These are phyloP conservation scores for Piper betle DNA, from an alignment of 164 flowering plant species.

Conservation along the genomic window DNA sequence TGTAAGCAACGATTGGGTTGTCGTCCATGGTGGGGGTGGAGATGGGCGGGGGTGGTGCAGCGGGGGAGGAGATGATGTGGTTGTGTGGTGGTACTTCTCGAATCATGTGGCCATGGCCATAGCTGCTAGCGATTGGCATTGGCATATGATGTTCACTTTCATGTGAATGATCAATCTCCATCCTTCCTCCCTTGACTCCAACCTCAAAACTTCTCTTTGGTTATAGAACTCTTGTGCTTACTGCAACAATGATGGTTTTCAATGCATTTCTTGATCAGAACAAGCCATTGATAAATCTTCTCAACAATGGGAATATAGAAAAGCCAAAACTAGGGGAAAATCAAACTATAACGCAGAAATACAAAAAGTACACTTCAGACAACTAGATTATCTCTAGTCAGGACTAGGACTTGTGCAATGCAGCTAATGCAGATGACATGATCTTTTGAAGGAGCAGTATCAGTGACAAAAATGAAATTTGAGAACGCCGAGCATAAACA, in stretches of 20 bases:
- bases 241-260: neutral
- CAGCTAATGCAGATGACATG: neutral
- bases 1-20: slow-evolving; percentile 17
- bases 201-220: too few relatives aligned
- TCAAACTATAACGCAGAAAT: neutral
- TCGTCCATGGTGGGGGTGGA: slow-evolving; percentile 3
- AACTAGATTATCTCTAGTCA: too few relatives aligned
- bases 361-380: neutral
- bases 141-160: slow-evolving; percentile 39
- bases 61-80: slow-evolving; percentile 23
- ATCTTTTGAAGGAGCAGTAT: neutral
- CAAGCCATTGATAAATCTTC: too few relatives aligned
- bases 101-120: slow-evolving; percentile 31
- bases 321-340: too few relatives aligned
- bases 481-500: neutral
- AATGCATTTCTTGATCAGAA: neutral
- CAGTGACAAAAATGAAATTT: neutral
- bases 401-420: too few relatives aligned
- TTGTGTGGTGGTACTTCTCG: slow-evolving; percentile 24
- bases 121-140: slow-evolving; percentile 42
- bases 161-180: slow-evolving; percentile 36
- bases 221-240: too few relatives aligned
- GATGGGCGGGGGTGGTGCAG: slow-evolving; percentile 9
- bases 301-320: neutral
- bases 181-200: slow-evolving; percentile 2